Evolutionary conservation across 2,329 filamentous ascomycete species (phyloP).

Genomic region (Elsinoe australis): DNA sequence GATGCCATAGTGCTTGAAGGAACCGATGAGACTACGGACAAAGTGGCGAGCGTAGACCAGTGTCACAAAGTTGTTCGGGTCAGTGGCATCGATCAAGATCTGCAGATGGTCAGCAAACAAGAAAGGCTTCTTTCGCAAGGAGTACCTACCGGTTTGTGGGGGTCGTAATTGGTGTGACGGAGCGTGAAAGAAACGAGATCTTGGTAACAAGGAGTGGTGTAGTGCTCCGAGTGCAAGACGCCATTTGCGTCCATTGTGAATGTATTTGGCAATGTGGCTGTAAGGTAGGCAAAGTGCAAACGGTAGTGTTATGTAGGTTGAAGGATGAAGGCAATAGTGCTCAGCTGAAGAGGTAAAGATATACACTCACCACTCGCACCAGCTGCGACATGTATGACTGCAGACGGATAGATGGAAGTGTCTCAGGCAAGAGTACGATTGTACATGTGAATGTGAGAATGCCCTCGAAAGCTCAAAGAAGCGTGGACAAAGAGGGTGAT

Average conservation of each 20-base stretch:
- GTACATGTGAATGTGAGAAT: not conserved
- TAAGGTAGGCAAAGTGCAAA: too few species aligned
- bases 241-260: slow-evolving; percentile 3
- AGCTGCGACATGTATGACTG: not conserved
- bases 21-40: slow-evolving; percentile 24
- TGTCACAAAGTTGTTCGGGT: slow-evolving; percentile 24
- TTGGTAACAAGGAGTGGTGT: slow-evolving; percentile 16
- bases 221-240: not conserved
- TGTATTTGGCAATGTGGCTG: too few species aligned
- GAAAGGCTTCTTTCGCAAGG: slow-evolving; percentile 11
- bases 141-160: slow-evolving; percentile 20
- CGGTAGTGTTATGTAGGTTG: not conserved
- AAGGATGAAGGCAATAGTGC: not conserved
- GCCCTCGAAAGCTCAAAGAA: too few species aligned
- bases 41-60: slow-evolving; percentile 23
- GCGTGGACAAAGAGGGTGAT: slow-evolving; percentile 2
- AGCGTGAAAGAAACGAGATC: slow-evolving; percentile 19
- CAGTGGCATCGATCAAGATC: slow-evolving; percentile 29
- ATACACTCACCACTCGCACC: not conserved
- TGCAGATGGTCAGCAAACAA: slow-evolving; percentile 18
- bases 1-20: slow-evolving; percentile 20
- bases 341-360: not conserved
- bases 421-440: not conserved
- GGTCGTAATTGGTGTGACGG: slow-evolving; percentile 22
- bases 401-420: not conserved